Conservation (phyloP, 1,284 basidiomycete genomes). For the Ceratobasidium papillatum region DNA sequence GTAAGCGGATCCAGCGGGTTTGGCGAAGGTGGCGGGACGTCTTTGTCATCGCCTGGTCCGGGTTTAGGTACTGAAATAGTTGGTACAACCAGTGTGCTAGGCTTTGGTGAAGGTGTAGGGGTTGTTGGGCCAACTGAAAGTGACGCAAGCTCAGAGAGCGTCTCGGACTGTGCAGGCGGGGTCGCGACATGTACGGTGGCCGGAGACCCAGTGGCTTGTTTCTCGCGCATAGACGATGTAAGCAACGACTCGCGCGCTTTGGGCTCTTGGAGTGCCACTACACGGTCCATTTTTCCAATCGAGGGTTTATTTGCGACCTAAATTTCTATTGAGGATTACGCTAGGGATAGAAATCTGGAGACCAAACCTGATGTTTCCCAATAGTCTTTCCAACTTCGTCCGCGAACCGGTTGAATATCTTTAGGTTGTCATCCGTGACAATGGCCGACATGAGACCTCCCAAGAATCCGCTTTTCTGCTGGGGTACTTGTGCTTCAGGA, state of each 20-base stretch:
- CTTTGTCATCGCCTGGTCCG: neutral
- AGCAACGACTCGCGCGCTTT: constrained; percentile 88
- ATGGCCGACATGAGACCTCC: constrained; percentile 89
- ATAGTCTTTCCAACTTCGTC: constrained; percentile 94
- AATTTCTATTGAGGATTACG: neutral
- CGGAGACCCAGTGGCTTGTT: constrained; percentile 44
- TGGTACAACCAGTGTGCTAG: constrained; percentile 45
- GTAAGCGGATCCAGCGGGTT: constrained; percentile 82
- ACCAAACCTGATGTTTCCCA: constrained; percentile 81
- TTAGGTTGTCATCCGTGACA: constrained; percentile 86
- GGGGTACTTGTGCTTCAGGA: constrained; percentile 58
- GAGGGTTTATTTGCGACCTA: constrained; percentile 80
- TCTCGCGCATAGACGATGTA: constrained; percentile 50
- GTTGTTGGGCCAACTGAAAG: constrained; percentile 48
- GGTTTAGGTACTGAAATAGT: constrained; percentile 51
- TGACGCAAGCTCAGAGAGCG: constrained; percentile 46
- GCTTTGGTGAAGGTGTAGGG: constrained; percentile 24
- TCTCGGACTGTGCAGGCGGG: constrained; percentile 35
- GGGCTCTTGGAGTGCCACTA: constrained; percentile 73
- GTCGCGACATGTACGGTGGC: constrained; percentile 46
- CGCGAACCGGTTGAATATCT: constrained; percentile 84
- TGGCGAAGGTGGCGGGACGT: constrained; percentile 62
- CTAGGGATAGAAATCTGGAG: constrained; percentile 2
- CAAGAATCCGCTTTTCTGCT: constrained; percentile 69
- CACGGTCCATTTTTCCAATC: constrained; percentile 81